Percentiles rank a stretch among this genome's conserved stretches.
Conservation (phyloP, 2,329 filamentous ascomycete species). For the Claviceps spartinae region DNA sequence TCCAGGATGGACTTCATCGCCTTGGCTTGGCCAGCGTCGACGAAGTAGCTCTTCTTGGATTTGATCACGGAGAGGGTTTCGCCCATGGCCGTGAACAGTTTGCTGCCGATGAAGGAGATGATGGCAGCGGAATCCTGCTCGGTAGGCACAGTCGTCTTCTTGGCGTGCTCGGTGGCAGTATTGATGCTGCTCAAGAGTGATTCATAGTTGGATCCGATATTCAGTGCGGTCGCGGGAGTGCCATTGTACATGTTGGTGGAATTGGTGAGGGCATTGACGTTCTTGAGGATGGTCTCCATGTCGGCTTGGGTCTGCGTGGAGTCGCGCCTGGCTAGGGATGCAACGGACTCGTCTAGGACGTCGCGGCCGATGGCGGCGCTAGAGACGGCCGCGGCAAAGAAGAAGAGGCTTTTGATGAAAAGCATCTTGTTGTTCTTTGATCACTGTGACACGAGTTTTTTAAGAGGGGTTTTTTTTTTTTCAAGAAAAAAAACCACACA, state of each 20-base stretch:
- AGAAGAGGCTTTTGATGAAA: conserved; percentile 5
- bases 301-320: not conserved
- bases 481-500: too few relatives aligned
- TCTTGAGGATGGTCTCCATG: not conserved
- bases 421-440: not conserved
- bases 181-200: not conserved
- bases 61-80: not conserved
- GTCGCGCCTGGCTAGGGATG: not conserved
- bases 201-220: not conserved
- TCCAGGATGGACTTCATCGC: not conserved
- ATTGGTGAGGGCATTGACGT: not conserved
- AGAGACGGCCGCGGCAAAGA: conserved; percentile 2
- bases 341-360: not conserved
- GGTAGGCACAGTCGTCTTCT: not conserved
- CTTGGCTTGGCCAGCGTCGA: not conserved
- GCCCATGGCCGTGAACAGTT: not conserved
- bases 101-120: not conserved
- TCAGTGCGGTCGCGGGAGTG: not conserved
- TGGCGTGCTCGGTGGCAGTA: not conserved
- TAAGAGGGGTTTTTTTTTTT: too few relatives aligned
- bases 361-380: conserved; percentile 1
- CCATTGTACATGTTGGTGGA: conserved; percentile 1
- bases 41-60: not conserved
- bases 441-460: too few relatives aligned
- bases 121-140: not conserved